Conservation (phyloP, 2,329 filamentous ascomycete species). For the Alternaria conjuncta region DNA sequence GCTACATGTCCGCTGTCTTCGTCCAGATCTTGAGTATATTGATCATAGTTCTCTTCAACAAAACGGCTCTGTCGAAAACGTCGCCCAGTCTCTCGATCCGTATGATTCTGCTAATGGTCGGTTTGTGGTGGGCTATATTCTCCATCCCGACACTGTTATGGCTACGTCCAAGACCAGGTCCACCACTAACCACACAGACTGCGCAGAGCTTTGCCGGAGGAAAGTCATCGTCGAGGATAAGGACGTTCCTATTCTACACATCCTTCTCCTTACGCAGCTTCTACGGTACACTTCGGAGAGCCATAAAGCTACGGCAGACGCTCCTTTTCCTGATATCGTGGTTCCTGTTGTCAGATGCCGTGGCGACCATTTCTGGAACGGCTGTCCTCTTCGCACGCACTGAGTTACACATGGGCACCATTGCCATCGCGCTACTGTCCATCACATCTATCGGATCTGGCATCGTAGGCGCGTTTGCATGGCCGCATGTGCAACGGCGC, state of each 20-base stretch:
- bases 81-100: conserved; percentile 83
- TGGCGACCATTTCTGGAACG: conserved; percentile 92
- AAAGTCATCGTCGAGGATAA: conserved; percentile 13
- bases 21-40: conserved; percentile 79
- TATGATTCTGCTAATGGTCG: conserved; percentile 80
- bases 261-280: conserved; percentile 81
- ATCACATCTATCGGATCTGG: conserved; percentile 86
- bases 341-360: conserved; percentile 91
- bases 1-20: conserved; percentile 82
- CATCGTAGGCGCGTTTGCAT: conserved; percentile 85
- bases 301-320: conserved; percentile 72
- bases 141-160: conserved; percentile 84
- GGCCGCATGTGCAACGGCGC: conserved; percentile 75
- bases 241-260: conserved; percentile 69
- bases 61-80: conserved; percentile 57
- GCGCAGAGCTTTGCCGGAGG: conserved; percentile 7
- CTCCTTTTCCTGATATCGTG: conserved; percentile 79
- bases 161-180: conserved; percentile 83
- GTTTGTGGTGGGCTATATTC: conserved; percentile 87
- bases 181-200: conserved; percentile 64
- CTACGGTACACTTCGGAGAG: conserved; percentile 76
- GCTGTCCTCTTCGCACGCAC: conserved; percentile 94
- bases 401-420: conserved; percentile 83
- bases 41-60: conserved; percentile 66
- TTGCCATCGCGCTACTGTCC: conserved; percentile 84